These are phyloP conservation scores for Ganoderma resinaceum DNA, from an alignment of 1,284 basidiomycete genomes.

Conservation along the genomic window DNA sequence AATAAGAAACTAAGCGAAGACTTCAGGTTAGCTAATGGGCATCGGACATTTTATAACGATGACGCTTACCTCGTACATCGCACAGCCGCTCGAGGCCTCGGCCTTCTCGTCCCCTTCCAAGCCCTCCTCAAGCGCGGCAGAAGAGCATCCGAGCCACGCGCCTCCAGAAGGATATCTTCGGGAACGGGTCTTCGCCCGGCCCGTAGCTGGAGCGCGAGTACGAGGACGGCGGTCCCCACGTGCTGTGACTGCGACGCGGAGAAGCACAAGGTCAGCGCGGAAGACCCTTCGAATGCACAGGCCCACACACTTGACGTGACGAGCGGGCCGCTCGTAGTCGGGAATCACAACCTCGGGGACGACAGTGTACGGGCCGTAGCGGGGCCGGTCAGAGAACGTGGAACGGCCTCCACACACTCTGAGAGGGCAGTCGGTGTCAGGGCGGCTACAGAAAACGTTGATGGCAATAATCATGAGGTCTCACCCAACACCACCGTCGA, in stretches of 20 bases:
- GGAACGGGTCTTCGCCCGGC: background rate
- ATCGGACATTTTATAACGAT: background rate
- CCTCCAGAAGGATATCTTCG: background rate
- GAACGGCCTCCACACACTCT: background rate
- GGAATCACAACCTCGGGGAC: background rate
- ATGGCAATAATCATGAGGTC: background rate
- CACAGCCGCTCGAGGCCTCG: background rate
- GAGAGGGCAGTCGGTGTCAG: background rate
- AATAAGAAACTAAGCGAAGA: background rate
- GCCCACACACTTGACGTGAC: background rate
- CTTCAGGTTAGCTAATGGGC: background rate
- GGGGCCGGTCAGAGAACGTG: background rate
- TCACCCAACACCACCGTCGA: slow-evolving; percentile 1
- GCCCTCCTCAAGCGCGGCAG: background rate
- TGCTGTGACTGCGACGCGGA: background rate
- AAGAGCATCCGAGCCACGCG: background rate
- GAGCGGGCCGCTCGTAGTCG: background rate
- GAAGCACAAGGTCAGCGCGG: background rate
- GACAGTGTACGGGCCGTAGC: background rate
- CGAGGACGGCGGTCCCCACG: background rate
- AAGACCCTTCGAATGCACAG: background rate
- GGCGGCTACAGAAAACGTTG: background rate
- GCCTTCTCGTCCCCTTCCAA: background rate
- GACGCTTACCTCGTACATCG: background rate
- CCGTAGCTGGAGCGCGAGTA: background rate